Evolutionary conservation across 2,329 filamentous ascomycete genomes (phyloP), one percentile per base, ranked within the genome.

Genomic region (Trichoderma oligosporum): DNA sequence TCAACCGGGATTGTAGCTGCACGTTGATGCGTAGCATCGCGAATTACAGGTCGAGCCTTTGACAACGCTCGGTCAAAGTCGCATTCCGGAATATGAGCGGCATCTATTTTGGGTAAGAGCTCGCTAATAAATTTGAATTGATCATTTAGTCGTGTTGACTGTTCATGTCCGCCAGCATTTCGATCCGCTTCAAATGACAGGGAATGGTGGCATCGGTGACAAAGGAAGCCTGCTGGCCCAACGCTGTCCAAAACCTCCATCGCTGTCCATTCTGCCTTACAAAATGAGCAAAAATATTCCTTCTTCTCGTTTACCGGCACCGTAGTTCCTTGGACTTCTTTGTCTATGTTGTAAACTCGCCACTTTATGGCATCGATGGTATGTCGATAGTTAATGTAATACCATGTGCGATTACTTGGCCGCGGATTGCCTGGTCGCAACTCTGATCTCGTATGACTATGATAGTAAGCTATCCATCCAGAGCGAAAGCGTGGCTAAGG

Each of bases 361-460:
- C 89, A 99, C 73, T 99, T 99, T 74, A 96, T 95, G 47, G 90
- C 91, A 74, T 99, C 94, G 67, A 99, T 91, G 33, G 93, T 91
- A 58, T 90, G 88, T 59, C 94, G 90, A 68, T 95, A 95, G 70
- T 97, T 92, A 70, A 99, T 93, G 74, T 90, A 99, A 76, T 96
- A 99, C 80, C 96, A 99, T 61, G 93, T 96, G 66, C 90, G 84
- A 69, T 88, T 91, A 63, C 88, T 86, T 4, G 90, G 88, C 52
- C 91, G 86, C 58, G 88, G 87, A 59, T 91, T 89, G 51, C 89
- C 90, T 68, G 92, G 88, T 63, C 87, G 86, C 56, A 88, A 77
- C 70, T 96, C 91, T 48, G 86, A 83, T 60, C 91, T 66, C 16
- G 71, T 74, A 53, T 74, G 86, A 29, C 86, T 85, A 42, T n/a